Base-by-base conservation (phyloP, 805 yeast genomes). In the Wickerhamia fluorescens region DNA sequence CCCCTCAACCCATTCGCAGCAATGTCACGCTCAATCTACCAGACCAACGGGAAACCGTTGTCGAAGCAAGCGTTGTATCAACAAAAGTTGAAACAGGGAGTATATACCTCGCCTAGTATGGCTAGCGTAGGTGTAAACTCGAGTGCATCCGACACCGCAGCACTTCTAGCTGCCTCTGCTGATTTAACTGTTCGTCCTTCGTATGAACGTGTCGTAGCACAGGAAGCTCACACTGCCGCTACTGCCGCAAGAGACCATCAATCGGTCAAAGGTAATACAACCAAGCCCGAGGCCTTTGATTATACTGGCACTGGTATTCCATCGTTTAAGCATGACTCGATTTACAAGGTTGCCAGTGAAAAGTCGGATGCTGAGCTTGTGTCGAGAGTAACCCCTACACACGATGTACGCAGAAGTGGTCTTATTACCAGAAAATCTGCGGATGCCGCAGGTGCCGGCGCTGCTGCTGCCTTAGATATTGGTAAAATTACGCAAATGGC, bases 71-170 rank as follows among this genome's bases (percentile, higher is more conserved):
- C 92, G 5, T 56, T 78, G 32, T 82, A 81, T 57, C 78, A 73
- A 42, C 88, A 85, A 31, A 78, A 77, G 42, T 56, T 78, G 48
- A 79, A 73, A 44, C 78, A 77, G 42, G 88, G 88, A 16, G 63
- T 73, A 20, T 79, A 62, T 56, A 40, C 81, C 72, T 26, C 73
- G 54, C 48, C 66, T 28, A 37, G 68, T 12, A 61, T 54, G 29
- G 63, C 63, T 3, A 56, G 66, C 7, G 56, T 75, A 5, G 88
- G 89, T n/a, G 81, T 79, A 17, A 67, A 72, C 36, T 67, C 77
- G 34, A 66, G 72, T 23, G 84, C 87, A 16, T 71, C 84, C 10
- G 86, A 78, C 47, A 73, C 81, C 5, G 89, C 94, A 27, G 92
- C 92, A 1, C 58, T 79, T 30, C 61, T 80, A 37, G 94, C 92